These are phyloP conservation scores for Venturia oleaginea DNA, from an alignment of 2,329 filamentous ascomycete genomes.

Conservation along the genomic window DNA sequence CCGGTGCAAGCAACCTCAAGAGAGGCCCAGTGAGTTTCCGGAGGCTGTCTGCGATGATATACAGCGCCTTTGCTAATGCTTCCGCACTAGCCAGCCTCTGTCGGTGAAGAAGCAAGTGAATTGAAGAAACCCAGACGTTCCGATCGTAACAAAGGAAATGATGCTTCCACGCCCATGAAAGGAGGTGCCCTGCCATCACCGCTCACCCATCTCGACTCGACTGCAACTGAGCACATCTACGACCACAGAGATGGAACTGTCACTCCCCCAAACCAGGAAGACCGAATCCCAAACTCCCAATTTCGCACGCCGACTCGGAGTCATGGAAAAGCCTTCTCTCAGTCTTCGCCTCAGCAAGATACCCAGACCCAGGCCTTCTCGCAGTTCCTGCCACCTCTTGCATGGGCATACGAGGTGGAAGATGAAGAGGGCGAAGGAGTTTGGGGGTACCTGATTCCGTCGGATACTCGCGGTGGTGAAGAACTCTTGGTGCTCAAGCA, in stretches of 20 bases:
- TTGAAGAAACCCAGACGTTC: conserved; percentile 76
- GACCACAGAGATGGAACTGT: conserved; percentile 59
- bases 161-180: conserved; percentile 23
- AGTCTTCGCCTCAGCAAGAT: conserved; percentile 29
- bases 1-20: conserved; percentile 8
- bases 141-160: conserved; percentile 56
- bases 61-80: not conserved
- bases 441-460: conserved; percentile 88
- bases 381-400: conserved; percentile 65
- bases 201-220: conserved; percentile 59
- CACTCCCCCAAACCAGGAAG: conserved; percentile 56
- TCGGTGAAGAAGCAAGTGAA: conserved; percentile 12
- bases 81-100: conserved; percentile 1
- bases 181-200: conserved; percentile 59
- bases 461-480: conserved; percentile 55
- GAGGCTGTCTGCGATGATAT: not conserved
- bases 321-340: not conserved
- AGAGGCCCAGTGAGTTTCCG: conserved; percentile 9
- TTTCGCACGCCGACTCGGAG: conserved; percentile 35
- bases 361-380: conserved; percentile 62
- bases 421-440: conserved; percentile 79
- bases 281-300: conserved; percentile 38
- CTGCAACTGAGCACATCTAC: conserved; percentile 41
- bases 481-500: conserved; percentile 66
- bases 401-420: conserved; percentile 71